These are phyloP conservation scores for Hylodesmum podocarpum DNA, from an alignment of 306 rosid species.

Conservation along the genomic window DNA sequence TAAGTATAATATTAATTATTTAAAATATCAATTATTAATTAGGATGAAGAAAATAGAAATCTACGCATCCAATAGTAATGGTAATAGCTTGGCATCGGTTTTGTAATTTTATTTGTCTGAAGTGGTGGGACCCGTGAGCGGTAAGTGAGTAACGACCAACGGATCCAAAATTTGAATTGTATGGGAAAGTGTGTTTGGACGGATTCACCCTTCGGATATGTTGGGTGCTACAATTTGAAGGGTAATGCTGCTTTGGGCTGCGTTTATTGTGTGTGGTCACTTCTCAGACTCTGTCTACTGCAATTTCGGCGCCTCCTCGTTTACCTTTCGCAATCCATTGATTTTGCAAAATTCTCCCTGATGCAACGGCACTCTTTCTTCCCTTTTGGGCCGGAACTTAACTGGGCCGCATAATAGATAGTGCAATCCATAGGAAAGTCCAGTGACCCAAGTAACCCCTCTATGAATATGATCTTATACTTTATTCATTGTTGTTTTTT, in stretches of 20 bases:
- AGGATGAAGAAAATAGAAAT: neutral
- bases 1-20: neutral
- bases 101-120: constrained; percentile 7
- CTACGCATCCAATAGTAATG: neutral
- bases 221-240: neutral
- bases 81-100: neutral
- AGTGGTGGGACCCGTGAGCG: constrained; percentile 10
- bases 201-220: constrained; percentile 29
- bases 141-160: constrained; percentile 28
- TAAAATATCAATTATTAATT: neutral
- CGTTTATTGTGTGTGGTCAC: constrained; percentile 14
- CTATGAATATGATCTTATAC: too few species aligned
- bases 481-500: too few species aligned
- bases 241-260: neutral
- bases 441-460: neutral
- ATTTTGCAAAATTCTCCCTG: constrained; percentile 12
- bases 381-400: neutral
- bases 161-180: constrained; percentile 42
- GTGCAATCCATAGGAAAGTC: neutral
- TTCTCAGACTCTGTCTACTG: constrained; percentile 30
- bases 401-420: neutral
- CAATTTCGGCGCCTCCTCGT: constrained; percentile 36
- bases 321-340: neutral
- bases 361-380: neutral
- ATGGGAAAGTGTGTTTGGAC: constrained; percentile 23